A percentile compares a stretch with the other conserved stretches of the same genome.
Evolutionary conservation across 2,329 filamentous ascomycete species (phyloP).

Genomic region (Penicillium sp.): DNA sequence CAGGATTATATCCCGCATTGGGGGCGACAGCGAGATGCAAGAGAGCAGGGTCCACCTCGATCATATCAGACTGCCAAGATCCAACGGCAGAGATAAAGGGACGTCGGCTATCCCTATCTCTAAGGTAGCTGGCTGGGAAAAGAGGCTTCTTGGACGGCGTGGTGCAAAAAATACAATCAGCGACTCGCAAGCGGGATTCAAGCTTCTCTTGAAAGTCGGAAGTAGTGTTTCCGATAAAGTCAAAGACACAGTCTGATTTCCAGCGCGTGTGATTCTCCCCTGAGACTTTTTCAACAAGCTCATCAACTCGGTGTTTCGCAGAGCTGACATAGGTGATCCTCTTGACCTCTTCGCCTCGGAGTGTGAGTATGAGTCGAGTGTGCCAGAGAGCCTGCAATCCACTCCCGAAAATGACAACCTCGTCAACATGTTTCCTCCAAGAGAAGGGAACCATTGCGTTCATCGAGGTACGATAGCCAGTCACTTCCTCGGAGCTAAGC

Average conservation of each 20-base stretch:
- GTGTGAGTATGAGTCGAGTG: slow-evolving; percentile 47
- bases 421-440: slow-evolving; percentile 14
- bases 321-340: slow-evolving; percentile 6
- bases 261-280: slow-evolving; percentile 1
- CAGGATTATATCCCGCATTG: not conserved
- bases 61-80: slow-evolving; percentile 49
- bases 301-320: not conserved
- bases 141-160: slow-evolving; percentile 6
- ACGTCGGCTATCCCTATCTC: slow-evolving; percentile 3
- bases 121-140: not conserved
- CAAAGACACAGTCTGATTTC: slow-evolving; percentile 1
- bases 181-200: not conserved
- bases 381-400: slow-evolving; percentile 45
- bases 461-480: slow-evolving; percentile 73
- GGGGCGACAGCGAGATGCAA: slow-evolving; percentile 9
- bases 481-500: slow-evolving; percentile 68
- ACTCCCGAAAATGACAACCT: slow-evolving; percentile 40
- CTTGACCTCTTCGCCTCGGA: slow-evolving; percentile 18
- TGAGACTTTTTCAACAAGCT: not conserved
- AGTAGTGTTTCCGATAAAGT: not conserved
- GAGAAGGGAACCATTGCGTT: slow-evolving; percentile 56
- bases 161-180: slow-evolving; percentile 8
- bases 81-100: slow-evolving; percentile 47
- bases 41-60: slow-evolving; percentile 37
- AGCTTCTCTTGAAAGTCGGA: not conserved